phyloP scores from a whole-genome alignment of 2,329 filamentous ascomycete species.

The Aspergillus proliferans region DNA sequence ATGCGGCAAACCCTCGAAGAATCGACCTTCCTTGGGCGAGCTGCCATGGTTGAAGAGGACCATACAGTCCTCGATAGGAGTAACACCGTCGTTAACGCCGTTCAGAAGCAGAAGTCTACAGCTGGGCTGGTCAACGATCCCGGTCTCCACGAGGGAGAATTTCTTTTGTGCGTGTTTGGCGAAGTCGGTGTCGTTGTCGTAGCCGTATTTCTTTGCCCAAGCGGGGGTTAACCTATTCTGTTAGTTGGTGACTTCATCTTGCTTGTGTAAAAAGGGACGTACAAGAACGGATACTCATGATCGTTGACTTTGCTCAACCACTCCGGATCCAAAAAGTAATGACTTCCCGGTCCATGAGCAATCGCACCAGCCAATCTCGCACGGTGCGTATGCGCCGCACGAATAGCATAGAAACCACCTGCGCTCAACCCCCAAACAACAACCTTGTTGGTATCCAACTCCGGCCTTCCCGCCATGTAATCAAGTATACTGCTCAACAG shows the following conservation, averaged over 20 bases:
- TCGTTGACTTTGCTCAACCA: slow-evolving; percentile 59
- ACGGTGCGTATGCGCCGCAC: slow-evolving; percentile 62
- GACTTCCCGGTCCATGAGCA: slow-evolving; percentile 58
- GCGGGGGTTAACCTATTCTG: slow-evolving; percentile 44
- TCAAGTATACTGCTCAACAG: slow-evolving; percentile 57
- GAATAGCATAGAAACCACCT: slow-evolving; percentile 63
- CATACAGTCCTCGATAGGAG: slow-evolving; percentile 63
- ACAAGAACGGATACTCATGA: slow-evolving; percentile 59
- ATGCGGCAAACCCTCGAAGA: slow-evolving; percentile 56
- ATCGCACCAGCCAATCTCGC: slow-evolving; percentile 49
- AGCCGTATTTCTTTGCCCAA: slow-evolving; percentile 59
- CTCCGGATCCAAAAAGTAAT: slow-evolving; percentile 54
- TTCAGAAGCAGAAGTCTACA: slow-evolving; percentile 57
- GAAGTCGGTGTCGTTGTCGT: slow-evolving; percentile 51
- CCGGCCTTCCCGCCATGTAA: slow-evolving; percentile 49
- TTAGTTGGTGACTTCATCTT: background rate
- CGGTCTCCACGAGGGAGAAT: slow-evolving; percentile 57
- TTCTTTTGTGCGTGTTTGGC: slow-evolving; percentile 50
- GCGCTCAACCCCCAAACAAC: slow-evolving; percentile 60
- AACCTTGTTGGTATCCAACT: slow-evolving; percentile 53
- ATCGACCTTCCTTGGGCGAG: slow-evolving; percentile 57
- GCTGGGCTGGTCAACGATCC: slow-evolving; percentile 51
- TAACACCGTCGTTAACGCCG: slow-evolving; percentile 57
- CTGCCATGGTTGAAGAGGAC: slow-evolving; percentile 59
- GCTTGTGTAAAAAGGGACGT: background rate